phyloP scores from a whole-genome alignment of 2,329 filamentous ascomycete species.

The Teratosphaeria destructans region DNA sequence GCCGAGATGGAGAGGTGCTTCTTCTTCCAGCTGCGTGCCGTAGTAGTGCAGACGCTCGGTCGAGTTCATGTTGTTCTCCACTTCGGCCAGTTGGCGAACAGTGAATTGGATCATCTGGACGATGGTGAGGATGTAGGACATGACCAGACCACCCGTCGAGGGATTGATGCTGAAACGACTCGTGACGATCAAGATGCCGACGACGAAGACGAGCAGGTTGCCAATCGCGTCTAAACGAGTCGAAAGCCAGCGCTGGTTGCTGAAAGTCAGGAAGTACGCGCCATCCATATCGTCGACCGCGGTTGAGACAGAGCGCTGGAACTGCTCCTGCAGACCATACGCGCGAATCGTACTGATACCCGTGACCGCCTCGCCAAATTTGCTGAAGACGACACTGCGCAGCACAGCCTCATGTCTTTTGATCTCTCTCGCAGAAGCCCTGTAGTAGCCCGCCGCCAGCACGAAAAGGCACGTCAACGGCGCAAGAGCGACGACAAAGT shows the following conservation, averaged over 20 bases:
- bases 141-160: slow-evolving; percentile 74
- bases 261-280: slow-evolving; percentile 90
- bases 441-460: slow-evolving; percentile 77
- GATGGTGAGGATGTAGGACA: slow-evolving; percentile 87
- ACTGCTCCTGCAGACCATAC: slow-evolving; percentile 71
- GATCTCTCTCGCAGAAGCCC: slow-evolving; percentile 81
- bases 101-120: slow-evolving; percentile 96
- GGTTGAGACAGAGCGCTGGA: slow-evolving; percentile 56
- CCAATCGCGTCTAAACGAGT: slow-evolving; percentile 76
- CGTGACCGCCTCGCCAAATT: slow-evolving; percentile 79
- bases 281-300: slow-evolving; percentile 86
- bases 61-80: slow-evolving; percentile 97
- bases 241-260: slow-evolving; percentile 89
- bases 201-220: slow-evolving; percentile 73
- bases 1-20: slow-evolving; percentile 67
- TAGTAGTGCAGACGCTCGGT: slow-evolving; percentile 90
- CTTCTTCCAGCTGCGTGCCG: slow-evolving; percentile 74
- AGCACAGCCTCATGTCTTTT: slow-evolving; percentile 89
- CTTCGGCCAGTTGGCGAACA: slow-evolving; percentile 83
- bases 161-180: slow-evolving; percentile 77
- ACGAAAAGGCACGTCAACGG: slow-evolving; percentile 68
- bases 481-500: slow-evolving; percentile 61
- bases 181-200: slow-evolving; percentile 83
- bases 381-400: slow-evolving; percentile 78
- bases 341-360: slow-evolving; percentile 80